Evolutionary conservation across 2,329 filamentous ascomycete species (phyloP).

Genomic region (Bipolaris victoriae): DNA sequence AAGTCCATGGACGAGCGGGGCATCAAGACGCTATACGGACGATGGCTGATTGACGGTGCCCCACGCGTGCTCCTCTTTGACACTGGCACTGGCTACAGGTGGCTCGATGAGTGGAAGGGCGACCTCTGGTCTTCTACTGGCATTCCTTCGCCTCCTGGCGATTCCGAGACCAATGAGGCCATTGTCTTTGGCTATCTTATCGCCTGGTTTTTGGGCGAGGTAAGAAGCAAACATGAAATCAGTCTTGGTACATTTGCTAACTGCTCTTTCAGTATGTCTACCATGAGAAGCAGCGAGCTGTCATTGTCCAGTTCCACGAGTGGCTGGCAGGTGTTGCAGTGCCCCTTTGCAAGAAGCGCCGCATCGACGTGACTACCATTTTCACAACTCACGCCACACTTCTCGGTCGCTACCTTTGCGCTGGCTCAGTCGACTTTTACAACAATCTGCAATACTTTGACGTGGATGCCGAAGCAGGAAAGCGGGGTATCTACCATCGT

Average conservation of each 20-base stretch:
- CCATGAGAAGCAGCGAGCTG: constrained; percentile 87
- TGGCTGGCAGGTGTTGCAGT: constrained; percentile 95
- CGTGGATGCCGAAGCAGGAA: constrained; percentile 93
- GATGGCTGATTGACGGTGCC: constrained; percentile 97
- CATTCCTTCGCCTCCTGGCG: constrained; percentile 89
- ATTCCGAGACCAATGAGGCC: constrained; percentile 95
- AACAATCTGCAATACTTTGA: constrained; percentile 98
- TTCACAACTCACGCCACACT: constrained; percentile 98
- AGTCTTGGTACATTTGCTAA: constrained; percentile 21
- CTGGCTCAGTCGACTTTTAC: constrained; percentile 98
- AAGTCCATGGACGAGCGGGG: constrained; percentile 91
- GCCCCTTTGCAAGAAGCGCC: constrained; percentile 88
- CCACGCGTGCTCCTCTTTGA: constrained; percentile 93
- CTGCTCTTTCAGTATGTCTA: constrained; percentile 73
- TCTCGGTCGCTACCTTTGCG: constrained; percentile 93
- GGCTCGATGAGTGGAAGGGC: constrained; percentile 94
- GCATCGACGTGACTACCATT: constrained; percentile 96
- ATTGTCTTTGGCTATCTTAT: constrained; percentile 98
- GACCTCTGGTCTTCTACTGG: constrained; percentile 92
- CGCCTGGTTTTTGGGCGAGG: constrained; percentile 97
- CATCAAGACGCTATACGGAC: constrained; percentile 86
- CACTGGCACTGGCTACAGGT: constrained; percentile 89
- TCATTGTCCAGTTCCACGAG: constrained; percentile 98
- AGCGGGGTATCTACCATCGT: constrained; percentile 96
- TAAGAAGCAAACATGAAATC: constrained; percentile 50